A percentile compares a stretch with the other conserved stretches of the same genome.
Evolutionary conservation across 2,329 filamentous ascomycete genomes (phyloP).

Genomic region (Sarocladiaceae sp.): DNA sequence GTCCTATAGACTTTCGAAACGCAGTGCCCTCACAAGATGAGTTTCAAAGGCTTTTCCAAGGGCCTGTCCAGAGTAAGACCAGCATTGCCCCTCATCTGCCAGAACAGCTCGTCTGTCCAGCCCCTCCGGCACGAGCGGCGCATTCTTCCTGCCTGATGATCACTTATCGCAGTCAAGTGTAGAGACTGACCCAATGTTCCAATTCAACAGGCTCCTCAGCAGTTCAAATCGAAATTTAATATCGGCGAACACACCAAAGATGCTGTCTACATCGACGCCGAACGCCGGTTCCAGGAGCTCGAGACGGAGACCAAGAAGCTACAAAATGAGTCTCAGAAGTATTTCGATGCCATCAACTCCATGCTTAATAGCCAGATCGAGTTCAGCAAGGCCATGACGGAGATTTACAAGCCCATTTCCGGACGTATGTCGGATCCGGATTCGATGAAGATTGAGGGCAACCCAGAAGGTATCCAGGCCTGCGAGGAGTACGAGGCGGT

Average conservation of each 20-base stretch:
- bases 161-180: not conserved
- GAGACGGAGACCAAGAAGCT: slow-evolving; percentile 95
- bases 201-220: slow-evolving; percentile 71
- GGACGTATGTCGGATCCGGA: slow-evolving; percentile 92
- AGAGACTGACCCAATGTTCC: not conserved
- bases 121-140: slow-evolving; percentile 10
- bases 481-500: slow-evolving; percentile 96
- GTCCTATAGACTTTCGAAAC: slow-evolving; percentile 2
- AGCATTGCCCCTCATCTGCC: slow-evolving; percentile 26
- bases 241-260: slow-evolving; percentile 95
- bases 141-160: not conserved
- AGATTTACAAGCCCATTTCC: slow-evolving; percentile 98
- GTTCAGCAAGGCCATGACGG: slow-evolving; percentile 91
- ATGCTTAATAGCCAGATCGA: slow-evolving; percentile 98
- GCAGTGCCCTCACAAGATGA: slow-evolving; percentile 56
- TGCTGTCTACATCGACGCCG: slow-evolving; percentile 88
- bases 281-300: slow-evolving; percentile 88
- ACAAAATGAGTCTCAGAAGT: slow-evolving; percentile 95
- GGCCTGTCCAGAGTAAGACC: slow-evolving; percentile 72
- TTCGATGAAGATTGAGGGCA: slow-evolving; percentile 75
- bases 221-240: slow-evolving; percentile 88
- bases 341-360: slow-evolving; percentile 95
- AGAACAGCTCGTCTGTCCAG: not conserved
- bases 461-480: slow-evolving; percentile 86
- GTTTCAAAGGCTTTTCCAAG: slow-evolving; percentile 95